Percentiles rank a stretch among this genome's conserved stretches.
These are phyloP conservation scores for Pseudogymnoascus sp. DNA, from an alignment of 2,329 filamentous ascomycete species.

Conservation along the genomic window DNA sequence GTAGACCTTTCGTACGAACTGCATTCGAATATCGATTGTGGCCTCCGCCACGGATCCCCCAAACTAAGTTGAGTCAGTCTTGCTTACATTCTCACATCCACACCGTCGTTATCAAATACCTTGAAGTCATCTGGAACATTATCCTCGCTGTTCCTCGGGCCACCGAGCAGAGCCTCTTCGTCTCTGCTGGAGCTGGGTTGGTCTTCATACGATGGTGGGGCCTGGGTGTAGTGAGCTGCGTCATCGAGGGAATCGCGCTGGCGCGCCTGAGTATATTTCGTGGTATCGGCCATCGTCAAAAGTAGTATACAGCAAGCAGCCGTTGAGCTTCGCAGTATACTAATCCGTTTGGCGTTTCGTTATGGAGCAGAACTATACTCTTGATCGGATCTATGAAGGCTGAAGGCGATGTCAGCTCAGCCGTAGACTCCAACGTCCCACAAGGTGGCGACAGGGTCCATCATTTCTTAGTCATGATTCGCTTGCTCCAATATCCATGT, in stretches of 20 bases:
- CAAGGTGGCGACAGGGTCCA: background rate
- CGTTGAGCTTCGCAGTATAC: background rate
- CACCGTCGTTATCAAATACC: constrained; percentile 37
- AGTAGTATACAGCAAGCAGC: background rate
- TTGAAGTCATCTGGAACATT: constrained; percentile 98
- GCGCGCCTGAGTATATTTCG: constrained; percentile 77
- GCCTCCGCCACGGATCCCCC: constrained; percentile 90
- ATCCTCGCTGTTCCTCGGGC: constrained; percentile 73
- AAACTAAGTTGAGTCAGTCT: constrained; percentile 49
- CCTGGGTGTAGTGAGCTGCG: constrained; percentile 55
- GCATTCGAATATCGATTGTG: constrained; percentile 91
- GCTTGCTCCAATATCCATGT: background rate
- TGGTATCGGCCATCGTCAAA: constrained; percentile 58
- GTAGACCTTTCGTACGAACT: constrained; percentile 96
- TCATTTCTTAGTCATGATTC: constrained; percentile 6
- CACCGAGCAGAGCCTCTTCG: constrained; percentile 52
- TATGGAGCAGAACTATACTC: background rate
- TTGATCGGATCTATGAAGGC: background rate
- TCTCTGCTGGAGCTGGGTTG: constrained; percentile 48
- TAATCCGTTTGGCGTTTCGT: background rate
- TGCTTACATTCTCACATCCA: background rate
- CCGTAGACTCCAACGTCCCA: background rate
- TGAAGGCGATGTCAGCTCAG: background rate
- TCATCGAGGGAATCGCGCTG: constrained; percentile 82
- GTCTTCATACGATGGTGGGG: constrained; percentile 75